Base-by-base conservation (phyloP, 208 protist genomes). In the Leishmania arabica region DNA sequence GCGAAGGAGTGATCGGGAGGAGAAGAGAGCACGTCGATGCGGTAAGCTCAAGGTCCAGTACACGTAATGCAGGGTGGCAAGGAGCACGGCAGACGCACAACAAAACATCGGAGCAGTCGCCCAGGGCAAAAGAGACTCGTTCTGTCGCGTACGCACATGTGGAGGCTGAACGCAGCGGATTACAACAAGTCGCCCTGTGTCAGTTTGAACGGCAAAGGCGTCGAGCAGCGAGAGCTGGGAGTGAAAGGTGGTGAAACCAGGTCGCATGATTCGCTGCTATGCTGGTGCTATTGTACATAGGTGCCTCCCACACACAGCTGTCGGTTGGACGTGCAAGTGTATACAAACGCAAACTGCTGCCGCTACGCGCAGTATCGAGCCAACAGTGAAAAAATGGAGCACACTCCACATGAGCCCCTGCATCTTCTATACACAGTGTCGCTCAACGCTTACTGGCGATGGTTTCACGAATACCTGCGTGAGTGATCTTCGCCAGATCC, bases 401-500 rank as follows among this genome's bases (percentile, higher is more conserved):
- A 73, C 15, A 53, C 68, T 53, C 17, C 8, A 37, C 13, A 31
- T 3, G 49, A 34, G 17, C 11, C 31, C 9, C 7, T 17, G 42
- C 40, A 8, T 6, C 21, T n/a, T 27, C 27, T 53, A 19, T 49
- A 49, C 27, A 11, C 11, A 54, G 21, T 24, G 1, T 53, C 9
- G 15, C 42, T 82, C 73, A 79, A 47, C 73, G 64, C 62, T 77
- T 82, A 54, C 74, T 79, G 34, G 78, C 65, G 21, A 93, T 84
- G 64, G 78, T 68, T 21, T 96, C 92, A 34, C 92, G 85, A 71
- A 97, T 91, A 11, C 85, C 85, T 4, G 84, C 53, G 68, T 95
- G 96, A 45, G 83, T 90, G 74, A 97, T 95, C 49, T 87, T 88
- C 3, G 75, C 69, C 13, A 92, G 54, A 53, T 92, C 88, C 34